Conservation (phyloP, 345 rosid genomes). For the Leavenworthia alabamica region DNA sequence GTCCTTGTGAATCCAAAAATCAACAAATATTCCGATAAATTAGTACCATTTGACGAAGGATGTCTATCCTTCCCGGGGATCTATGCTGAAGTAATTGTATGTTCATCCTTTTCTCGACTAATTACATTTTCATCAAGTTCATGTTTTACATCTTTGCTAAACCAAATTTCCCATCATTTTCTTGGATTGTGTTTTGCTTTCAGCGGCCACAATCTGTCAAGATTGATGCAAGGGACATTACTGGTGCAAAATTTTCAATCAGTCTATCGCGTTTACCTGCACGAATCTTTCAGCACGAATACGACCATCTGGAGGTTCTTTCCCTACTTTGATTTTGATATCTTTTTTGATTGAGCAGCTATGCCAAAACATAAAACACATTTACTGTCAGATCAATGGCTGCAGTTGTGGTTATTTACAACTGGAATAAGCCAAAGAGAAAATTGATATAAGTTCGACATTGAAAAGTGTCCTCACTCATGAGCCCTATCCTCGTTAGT, state of each 20-base stretch:
- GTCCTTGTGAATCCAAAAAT: slow-evolving; percentile 86
- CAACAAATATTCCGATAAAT: slow-evolving; percentile 57
- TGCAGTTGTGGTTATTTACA: background rate
- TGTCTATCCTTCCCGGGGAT: slow-evolving; percentile 92
- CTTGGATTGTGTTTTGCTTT: slow-evolving; percentile 14
- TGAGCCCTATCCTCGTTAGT: background rate
- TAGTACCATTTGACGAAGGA: slow-evolving; percentile 64
- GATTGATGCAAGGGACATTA: slow-evolving; percentile 78
- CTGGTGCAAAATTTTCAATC: slow-evolving; percentile 61
- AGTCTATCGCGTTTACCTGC: slow-evolving; percentile 75
- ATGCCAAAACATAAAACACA: background rate
- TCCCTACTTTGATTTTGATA: slow-evolving; percentile 5
- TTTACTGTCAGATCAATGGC: background rate
- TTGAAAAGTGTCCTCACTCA: background rate
- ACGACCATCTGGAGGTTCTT: slow-evolving; percentile 80
- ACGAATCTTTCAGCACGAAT: slow-evolving; percentile 92
- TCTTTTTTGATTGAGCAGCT: background rate
- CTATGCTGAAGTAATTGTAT: slow-evolving; percentile 75
- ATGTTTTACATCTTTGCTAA: background rate
- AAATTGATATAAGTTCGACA: background rate
- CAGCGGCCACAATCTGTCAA: slow-evolving; percentile 90
- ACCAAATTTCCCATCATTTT: background rate
- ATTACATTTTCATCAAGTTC: background rate
- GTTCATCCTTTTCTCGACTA: background rate
- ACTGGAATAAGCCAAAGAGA: background rate